phyloP scores from a whole-genome alignment of 331 rosid genomes.

The Cydonia oblonga region DNA sequence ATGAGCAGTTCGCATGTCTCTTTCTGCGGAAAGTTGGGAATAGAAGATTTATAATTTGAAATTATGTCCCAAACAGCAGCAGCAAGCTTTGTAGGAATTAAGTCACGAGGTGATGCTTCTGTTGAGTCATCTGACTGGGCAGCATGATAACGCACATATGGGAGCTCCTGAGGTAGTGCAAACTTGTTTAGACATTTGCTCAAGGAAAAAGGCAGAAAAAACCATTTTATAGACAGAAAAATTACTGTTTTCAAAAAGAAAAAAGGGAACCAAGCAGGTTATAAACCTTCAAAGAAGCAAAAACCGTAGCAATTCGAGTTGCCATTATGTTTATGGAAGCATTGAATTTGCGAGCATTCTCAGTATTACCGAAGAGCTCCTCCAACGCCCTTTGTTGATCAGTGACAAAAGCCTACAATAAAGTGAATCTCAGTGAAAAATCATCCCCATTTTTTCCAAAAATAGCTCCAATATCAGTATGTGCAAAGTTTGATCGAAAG shows the following conservation, averaged over 20 bases:
- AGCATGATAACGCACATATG: slow-evolving; percentile 52
- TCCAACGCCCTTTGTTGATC: slow-evolving; percentile 73
- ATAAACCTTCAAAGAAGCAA: slow-evolving; percentile 78
- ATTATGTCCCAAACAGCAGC: slow-evolving; percentile 58
- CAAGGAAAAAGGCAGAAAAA: neutral
- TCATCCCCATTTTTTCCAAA: neutral
- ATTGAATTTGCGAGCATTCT: slow-evolving; percentile 49
- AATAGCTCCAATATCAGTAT: neutral
- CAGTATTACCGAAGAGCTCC: slow-evolving; percentile 56
- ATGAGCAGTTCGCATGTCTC: slow-evolving; percentile 92
- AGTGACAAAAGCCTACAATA: slow-evolving; percentile 64
- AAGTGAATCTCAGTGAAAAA: neutral
- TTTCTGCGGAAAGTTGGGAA: slow-evolving; percentile 65
- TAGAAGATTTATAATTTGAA: slow-evolving; percentile 61
- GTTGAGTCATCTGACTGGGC: slow-evolving; percentile 45
- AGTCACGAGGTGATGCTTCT: slow-evolving; percentile 31
- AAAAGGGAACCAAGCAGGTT: neutral
- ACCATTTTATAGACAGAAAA: neutral
- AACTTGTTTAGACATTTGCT: neutral
- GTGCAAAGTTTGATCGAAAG: neutral
- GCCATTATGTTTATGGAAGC: slow-evolving; percentile 65
- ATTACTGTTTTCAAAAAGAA: neutral
- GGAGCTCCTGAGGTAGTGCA: slow-evolving; percentile 54
- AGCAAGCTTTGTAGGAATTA: slow-evolving; percentile 69
- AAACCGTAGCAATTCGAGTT: slow-evolving; percentile 77